Percentiles rank a stretch among this genome's conserved stretches.
phyloP scores from a whole-genome alignment of 192 early-diverging fungal species.

The Linnemannia exigua region DNA sequence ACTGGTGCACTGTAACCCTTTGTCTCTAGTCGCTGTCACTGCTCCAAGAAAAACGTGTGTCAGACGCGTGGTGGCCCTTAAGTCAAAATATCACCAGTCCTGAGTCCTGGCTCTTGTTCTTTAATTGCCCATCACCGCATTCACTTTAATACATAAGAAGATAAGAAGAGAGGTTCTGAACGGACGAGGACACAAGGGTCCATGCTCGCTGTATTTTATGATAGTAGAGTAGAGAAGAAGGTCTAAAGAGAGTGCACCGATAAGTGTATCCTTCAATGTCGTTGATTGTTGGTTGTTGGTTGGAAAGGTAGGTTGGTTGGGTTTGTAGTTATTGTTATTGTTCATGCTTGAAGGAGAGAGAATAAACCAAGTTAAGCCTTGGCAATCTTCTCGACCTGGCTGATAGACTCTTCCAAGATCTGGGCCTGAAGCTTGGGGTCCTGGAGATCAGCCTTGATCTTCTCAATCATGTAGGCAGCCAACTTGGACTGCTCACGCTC shows the following conservation, averaged over 20 bases:
- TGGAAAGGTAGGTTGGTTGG: background rate
- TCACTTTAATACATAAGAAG: too few relatives aligned
- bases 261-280: slow-evolving; percentile 6
- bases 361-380: slow-evolving; percentile 40
- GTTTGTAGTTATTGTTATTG: background rate
- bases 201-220: background rate
- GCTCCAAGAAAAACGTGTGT: background rate
- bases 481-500: slow-evolving; percentile 94
- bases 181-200: too few relatives aligned
- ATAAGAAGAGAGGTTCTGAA: too few relatives aligned
- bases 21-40: background rate
- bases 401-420: slow-evolving; percentile 58
- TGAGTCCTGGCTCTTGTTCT: background rate
- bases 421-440: slow-evolving; percentile 73
- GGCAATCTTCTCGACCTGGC: slow-evolving; percentile 60
- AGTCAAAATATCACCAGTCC: background rate
- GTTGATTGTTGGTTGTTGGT: background rate
- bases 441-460: slow-evolving; percentile 75
- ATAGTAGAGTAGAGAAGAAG: slow-evolving; percentile 5
- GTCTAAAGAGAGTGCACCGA: background rate
- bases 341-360: background rate
- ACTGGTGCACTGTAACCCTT: background rate
- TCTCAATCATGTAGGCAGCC: slow-evolving; percentile 87
- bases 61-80: background rate
- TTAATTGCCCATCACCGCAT: too few relatives aligned